Evolutionary conservation across 108 stramenopile species (phyloP), one percentile per base, ranked within the genome.

Genomic region (Conticribra guillardii): DNA sequence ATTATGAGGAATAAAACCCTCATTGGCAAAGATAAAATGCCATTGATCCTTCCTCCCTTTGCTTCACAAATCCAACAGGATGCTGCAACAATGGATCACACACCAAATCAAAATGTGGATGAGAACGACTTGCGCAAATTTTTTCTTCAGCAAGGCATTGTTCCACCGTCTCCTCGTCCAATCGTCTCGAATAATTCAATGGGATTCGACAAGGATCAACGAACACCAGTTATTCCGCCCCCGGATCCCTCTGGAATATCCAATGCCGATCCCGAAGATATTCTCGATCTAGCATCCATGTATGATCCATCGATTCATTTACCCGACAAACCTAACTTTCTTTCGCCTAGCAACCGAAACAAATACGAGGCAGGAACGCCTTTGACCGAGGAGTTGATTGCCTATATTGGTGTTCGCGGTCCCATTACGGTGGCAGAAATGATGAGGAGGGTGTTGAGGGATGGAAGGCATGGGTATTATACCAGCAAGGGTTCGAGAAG

Each of bases 371-470:
- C 77, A 2, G 81, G 88, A 0, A 93, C 92, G n/a, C 88, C 85
- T 9, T 32, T 93, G 54, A 74, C 76, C 41, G 78, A 87, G 7
- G 89, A 93, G 37, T 50, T 93, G 34, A 79, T 86, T 63, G 73
- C 76, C 41, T 82, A 84, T 41, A 89, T 93, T 72, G 87, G 89
- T 37, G 92, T 93, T 1, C 60, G 80, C 1, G 89, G 88, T 7
- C 89, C 91, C 47, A 87, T 93, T 26, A 89, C 88, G 21, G 76
- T 84, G 24, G 92, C 92, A 17, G 92, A 93, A 46, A 90, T 79
- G 49, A 89, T 93, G 88, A 81, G 87, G 17, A 76, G 88, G 24
- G 82, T 78, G 17, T 76, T 93, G 77, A 86, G 88, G 18, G 87
- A 93, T 85, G 87, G 85, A 16, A 34, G 63, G 31, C 80, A 81